phyloP scores from a whole-genome alignment of 495 filamentous ascomycete genomes.

The Talaromyces nanjingensis region DNA sequence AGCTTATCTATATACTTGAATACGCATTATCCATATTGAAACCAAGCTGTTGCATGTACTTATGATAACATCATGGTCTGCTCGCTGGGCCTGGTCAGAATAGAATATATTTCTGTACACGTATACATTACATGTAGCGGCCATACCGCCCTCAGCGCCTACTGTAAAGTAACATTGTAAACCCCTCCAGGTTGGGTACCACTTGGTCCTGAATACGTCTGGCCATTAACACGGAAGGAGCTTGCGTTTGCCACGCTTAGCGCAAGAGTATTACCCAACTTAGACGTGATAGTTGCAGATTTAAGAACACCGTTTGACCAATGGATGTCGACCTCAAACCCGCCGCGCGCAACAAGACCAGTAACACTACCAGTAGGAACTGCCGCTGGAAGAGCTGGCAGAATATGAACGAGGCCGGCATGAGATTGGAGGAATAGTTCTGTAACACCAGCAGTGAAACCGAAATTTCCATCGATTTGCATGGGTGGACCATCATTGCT shows the following conservation, averaged over 20 bases:
- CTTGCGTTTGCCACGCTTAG: background rate
- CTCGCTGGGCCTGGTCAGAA: background rate
- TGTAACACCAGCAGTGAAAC: slow-evolving; percentile 20
- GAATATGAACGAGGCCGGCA: slow-evolving; percentile 16
- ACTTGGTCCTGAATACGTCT: background rate
- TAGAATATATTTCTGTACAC: background rate
- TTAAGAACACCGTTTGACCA: slow-evolving; percentile 17
- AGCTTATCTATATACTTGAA: too few species aligned
- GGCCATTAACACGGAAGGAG: background rate
- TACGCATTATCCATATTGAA: too few species aligned
- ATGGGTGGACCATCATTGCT: slow-evolving; percentile 15
- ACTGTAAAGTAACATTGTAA: background rate
- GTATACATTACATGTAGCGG: background rate
- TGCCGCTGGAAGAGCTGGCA: slow-evolving; percentile 18
- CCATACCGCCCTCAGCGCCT: background rate
- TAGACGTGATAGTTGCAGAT: slow-evolving; percentile 14
- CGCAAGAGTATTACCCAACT: background rate
- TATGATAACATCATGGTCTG: background rate
- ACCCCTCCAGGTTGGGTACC: background rate
- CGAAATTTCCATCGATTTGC: slow-evolving; percentile 30
- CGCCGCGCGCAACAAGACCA: slow-evolving; percentile 20
- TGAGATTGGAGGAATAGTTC: slow-evolving; percentile 24
- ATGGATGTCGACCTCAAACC: slow-evolving; percentile 19
- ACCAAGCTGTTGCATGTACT: too few species aligned
- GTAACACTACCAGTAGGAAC: slow-evolving; percentile 16